phyloP scores from a whole-genome alignment of 2,329 filamentous ascomycete species.

The Alternaria ethzedia region DNA sequence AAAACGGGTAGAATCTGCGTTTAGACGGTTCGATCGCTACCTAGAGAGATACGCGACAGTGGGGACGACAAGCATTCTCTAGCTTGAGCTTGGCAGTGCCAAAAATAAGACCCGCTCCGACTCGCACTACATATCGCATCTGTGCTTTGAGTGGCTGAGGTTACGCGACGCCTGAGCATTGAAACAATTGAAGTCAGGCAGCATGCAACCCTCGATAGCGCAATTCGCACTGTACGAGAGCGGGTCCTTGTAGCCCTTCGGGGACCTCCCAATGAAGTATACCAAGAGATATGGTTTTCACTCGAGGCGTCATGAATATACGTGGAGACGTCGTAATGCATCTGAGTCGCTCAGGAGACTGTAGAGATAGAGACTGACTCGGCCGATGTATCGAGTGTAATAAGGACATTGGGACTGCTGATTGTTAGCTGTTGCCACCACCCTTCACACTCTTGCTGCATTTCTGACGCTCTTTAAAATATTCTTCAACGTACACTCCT shows the following conservation, averaged over 20 bases:
- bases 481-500: background rate
- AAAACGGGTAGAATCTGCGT: background rate
- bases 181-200: background rate
- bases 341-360: background rate
- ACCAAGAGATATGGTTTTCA: background rate
- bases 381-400: background rate
- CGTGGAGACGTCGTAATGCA: background rate
- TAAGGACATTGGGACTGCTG: background rate
- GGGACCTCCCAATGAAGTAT: background rate
- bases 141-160: background rate
- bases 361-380: background rate
- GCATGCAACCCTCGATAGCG: background rate
- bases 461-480: background rate
- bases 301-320: background rate
- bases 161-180: background rate
- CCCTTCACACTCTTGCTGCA: background rate
- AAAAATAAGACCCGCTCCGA: background rate
- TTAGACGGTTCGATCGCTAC: background rate
- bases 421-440: background rate
- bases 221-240: background rate
- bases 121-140: background rate
- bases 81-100: background rate
- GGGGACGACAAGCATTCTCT: background rate
- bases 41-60: background rate
- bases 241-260: background rate